These are phyloP conservation scores for Curvularia eragrostidis DNA, from an alignment of 2,329 filamentous ascomycete species.

Conservation along the genomic window DNA sequence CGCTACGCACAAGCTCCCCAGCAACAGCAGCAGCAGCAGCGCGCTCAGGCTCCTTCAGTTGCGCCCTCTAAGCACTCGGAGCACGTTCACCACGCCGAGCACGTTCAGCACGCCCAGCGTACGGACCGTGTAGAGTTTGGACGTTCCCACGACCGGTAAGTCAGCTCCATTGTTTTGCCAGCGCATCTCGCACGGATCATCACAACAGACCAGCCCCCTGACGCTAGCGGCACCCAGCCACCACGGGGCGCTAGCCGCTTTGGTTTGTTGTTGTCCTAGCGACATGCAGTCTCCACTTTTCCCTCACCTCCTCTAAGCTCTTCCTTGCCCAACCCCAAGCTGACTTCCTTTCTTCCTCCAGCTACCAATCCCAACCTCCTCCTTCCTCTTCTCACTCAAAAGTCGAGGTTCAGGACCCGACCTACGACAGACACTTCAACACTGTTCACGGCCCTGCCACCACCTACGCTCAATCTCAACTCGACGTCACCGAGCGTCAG, in stretches of 20 bases:
- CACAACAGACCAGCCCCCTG: constrained; percentile 43
- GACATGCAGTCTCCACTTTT: constrained; percentile 50
- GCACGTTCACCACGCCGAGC: constrained; percentile 6
- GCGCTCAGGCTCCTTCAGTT: constrained; percentile 13
- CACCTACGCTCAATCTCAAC: constrained; percentile 63
- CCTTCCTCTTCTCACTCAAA: constrained; percentile 65
- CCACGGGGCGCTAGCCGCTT: constrained; percentile 42
- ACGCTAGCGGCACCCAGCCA: constrained; percentile 45
- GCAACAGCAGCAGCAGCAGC: constrained; percentile 18
- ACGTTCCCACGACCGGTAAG: constrained; percentile 41
- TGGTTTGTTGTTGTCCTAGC: constrained; percentile 51
- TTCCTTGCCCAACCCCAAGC: constrained; percentile 44
- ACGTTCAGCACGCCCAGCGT: constrained; percentile 20
- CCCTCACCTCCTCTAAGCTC: constrained; percentile 40
- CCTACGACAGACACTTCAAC: constrained; percentile 56
- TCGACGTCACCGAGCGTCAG: constrained; percentile 66
- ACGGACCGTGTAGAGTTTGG: constrained; percentile 38
- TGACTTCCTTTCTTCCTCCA: constrained; percentile 51
- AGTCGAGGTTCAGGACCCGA: constrained; percentile 67
- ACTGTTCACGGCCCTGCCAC: constrained; percentile 57
- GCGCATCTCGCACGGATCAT: constrained; percentile 40
- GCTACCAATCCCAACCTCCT: constrained; percentile 63
- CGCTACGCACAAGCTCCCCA: constrained; percentile 10
- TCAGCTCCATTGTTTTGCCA: constrained; percentile 39
- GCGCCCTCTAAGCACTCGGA: constrained; percentile 8